Evolutionary conservation across 1,284 basidiomycete species (phyloP), one percentile per base, ranked within the genome.

Genomic region (Mrakiaceae sp.): DNA sequence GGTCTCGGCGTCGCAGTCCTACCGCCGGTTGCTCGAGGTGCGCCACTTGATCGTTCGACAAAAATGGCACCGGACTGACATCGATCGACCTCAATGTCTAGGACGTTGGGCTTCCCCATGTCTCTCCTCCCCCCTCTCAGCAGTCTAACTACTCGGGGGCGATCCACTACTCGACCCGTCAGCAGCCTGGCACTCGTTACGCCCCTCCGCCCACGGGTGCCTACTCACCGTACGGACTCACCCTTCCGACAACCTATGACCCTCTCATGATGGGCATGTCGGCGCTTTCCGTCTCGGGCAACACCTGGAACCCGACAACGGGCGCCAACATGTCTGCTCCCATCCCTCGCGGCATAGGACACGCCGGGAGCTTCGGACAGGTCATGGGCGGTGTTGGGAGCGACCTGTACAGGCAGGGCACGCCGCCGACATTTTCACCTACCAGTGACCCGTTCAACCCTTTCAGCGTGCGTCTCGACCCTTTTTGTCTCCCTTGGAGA

Each of bases 1-100:
- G 78, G 90, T 91, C 51, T 87, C 90, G 58, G 85, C 87, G 40
- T 90, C 89, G 4, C 90, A 92, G 70, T 89, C 92, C n/a, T 96
- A 97, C 74, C 85, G 92, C 67, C 83, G 90, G 62, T 80, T 97
- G 58, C 90, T 95, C 64, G 90, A 96, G 75, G 92, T 64, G 46
- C n/a, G 63, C 49, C 53, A 55, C 48, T 14, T 14, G 9, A 49
- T 49, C 48, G 8, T 49, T 14, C 14, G 48, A 14, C 48, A 11
- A 9, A 10, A 8, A 16, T n/a, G 39, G 9, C 53, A 16, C 4
- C 27, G 16, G 27, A 39, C 42, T 53, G 51, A 2, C 42, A 5
- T 3, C 9, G 48, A 4, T 14, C 10, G 4, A 10, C 44, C 39
- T 14, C 16, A 8, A 12, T 9, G 9, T 42, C 11, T 47, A 64